Conservation (phyloP, 495 filamentous ascomycete species). For the Neurospora sp. region DNA sequence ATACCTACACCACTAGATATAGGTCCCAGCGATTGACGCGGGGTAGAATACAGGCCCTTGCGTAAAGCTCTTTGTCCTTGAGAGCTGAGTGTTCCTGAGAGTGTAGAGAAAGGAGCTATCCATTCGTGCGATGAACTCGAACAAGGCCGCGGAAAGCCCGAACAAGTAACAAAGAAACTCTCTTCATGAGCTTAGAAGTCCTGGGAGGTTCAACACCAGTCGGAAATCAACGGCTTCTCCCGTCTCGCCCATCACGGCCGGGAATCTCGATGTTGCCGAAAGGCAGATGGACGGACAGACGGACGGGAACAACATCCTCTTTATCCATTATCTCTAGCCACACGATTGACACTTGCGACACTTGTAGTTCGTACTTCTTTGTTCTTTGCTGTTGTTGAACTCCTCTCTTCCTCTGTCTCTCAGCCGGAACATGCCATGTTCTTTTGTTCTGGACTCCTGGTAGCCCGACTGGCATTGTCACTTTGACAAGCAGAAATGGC, state of each 20-base stretch:
- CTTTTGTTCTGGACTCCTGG: not conserved
- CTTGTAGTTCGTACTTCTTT: not conserved
- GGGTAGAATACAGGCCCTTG: not conserved
- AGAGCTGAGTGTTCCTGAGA: not conserved
- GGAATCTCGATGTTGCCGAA: not conserved
- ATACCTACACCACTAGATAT: not conserved
- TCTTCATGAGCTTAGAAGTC: no score
- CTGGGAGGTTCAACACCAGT: not conserved
- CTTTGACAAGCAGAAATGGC: not conserved
- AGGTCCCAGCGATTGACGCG: not conserved
- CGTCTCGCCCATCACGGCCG: not conserved
- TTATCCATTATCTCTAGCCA: not conserved
- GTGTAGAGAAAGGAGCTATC: not conserved
- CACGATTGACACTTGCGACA: not conserved
- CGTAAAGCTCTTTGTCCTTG: not conserved
- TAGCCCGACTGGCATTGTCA: not conserved
- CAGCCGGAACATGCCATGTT: not conserved
- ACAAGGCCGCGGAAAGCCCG: not conserved
- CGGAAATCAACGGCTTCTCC: not conserved
- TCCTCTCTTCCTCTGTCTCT: not conserved
- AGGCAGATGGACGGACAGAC: not conserved
- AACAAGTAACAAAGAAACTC: not conserved
- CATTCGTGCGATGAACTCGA: not conserved
- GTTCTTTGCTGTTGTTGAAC: not conserved
- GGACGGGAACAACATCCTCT: not conserved